Evolutionary conservation across 2,329 filamentous ascomycete species (phyloP).

Genomic region (Fusarium sp.): DNA sequence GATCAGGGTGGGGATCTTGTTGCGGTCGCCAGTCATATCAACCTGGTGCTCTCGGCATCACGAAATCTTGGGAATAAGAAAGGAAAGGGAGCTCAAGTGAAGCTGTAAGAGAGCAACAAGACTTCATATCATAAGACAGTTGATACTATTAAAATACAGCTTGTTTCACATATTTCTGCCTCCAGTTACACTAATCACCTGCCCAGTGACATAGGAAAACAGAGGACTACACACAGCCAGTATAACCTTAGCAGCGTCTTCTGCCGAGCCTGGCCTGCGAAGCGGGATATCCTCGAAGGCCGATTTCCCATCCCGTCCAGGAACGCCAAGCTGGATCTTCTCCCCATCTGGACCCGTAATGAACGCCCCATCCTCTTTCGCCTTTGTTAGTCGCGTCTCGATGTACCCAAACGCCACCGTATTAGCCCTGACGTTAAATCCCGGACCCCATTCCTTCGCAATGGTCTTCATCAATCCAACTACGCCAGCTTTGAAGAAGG

Average conservation of each 20-base stretch:
- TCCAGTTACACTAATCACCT: neutral
- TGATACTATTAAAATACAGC: too few relatives aligned
- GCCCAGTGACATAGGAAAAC: neutral
- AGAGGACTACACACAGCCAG: neutral
- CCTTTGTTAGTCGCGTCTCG: neutral
- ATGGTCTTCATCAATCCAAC: slow-evolving; percentile 51
- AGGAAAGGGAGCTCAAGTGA: neutral
- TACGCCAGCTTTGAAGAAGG: neutral
- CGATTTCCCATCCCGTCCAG: neutral
- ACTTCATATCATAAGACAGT: too few relatives aligned
- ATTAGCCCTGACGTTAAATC: neutral
- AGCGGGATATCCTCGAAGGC: neutral
- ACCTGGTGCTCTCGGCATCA: neutral
- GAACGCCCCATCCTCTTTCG: neutral
- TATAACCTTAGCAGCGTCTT: neutral
- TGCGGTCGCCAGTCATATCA: neutral
- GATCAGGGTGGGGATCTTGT: neutral
- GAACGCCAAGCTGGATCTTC: neutral
- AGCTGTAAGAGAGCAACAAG: neutral
- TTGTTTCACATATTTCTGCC: neutral
- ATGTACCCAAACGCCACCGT: slow-evolving; percentile 2
- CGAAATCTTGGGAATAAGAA: neutral
- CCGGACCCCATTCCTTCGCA: slow-evolving; percentile 79
- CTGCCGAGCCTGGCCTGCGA: neutral
- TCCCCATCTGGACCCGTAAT: neutral